Evolutionary conservation across 2,329 filamentous ascomycete species (phyloP).

Genomic region (Fusarium xylarioides): DNA sequence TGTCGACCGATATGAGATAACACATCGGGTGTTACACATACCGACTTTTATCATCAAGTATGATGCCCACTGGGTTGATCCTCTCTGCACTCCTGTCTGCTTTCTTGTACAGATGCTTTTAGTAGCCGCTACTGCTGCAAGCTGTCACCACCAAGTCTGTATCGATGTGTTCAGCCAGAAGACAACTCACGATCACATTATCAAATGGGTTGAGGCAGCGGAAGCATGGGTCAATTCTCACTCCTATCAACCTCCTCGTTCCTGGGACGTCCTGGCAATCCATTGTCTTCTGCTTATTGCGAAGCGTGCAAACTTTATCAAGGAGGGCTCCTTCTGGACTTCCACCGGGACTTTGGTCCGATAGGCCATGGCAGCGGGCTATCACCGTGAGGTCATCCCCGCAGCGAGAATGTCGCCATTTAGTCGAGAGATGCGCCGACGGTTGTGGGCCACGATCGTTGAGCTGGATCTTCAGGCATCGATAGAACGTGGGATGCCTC

Average conservation of each 20-base stretch:
- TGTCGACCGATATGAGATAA: not conserved
- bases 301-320: not conserved
- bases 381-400: not conserved
- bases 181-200: not conserved
- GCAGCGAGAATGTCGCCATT: not conserved
- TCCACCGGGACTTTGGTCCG: not conserved
- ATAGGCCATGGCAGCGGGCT: not conserved
- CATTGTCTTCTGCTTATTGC: not conserved
- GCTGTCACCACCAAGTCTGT: not conserved
- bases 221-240: not conserved
- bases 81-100: not conserved
- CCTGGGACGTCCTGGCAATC: not conserved
- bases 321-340: not conserved
- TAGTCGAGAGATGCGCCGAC: not conserved
- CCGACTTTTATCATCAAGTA: not conserved
- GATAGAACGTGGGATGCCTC: not conserved
- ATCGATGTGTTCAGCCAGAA: not conserved
- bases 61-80: not conserved
- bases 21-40: not conserved
- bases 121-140: not conserved
- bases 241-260: not conserved
- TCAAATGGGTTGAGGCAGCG: accelerated
- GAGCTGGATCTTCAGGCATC: not conserved
- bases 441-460: not conserved
- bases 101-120: not conserved